A percentile compares a stretch with the other conserved stretches of the same genome.
Conservation (phyloP, 805 yeast genomes). For the Kodamaea hsintzibuensis region DNA sequence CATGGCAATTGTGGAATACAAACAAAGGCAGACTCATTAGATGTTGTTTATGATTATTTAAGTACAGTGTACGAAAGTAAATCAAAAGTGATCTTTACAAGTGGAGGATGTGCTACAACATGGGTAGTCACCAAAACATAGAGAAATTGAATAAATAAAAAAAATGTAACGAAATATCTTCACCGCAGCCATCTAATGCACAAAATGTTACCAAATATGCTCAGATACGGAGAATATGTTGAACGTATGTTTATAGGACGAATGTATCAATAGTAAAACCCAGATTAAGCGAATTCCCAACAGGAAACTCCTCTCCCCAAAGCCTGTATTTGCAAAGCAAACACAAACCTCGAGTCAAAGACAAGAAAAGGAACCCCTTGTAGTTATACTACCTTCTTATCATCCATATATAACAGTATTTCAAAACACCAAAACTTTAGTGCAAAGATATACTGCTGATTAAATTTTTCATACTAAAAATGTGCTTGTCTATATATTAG, state of each 20-base stretch:
- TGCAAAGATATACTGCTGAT: conserved; percentile 5
- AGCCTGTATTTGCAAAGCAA: neutral
- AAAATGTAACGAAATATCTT: conserved; percentile 70
- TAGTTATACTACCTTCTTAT: conserved; percentile 16
- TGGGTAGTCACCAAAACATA: conserved; percentile 46
- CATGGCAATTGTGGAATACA: conserved; percentile 87
- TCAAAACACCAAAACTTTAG: conserved; percentile 11
- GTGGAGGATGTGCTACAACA: conserved; percentile 69
- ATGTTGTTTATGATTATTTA: conserved; percentile 38
- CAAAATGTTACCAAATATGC: conserved; percentile 24
- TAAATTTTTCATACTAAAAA: neutral
- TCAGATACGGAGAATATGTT: conserved; percentile 83
- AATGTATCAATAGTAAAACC: conserved; percentile 50
- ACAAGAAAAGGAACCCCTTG: conserved; percentile 7
- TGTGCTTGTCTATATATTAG: neutral
- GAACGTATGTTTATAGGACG: conserved; percentile 64
- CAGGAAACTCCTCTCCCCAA: conserved; percentile 3
- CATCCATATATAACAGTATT: conserved; percentile 16
- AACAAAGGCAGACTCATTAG: conserved; percentile 14
- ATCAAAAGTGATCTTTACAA: conserved; percentile 30
- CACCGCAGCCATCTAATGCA: conserved; percentile 73
- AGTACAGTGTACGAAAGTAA: conserved; percentile 31
- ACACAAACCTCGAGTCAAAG: neutral
- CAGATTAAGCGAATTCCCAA: neutral
- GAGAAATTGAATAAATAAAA: neutral